Base-by-base conservation (phyloP, 1,284 basidiomycete genomes). In the Ustilago loliicola region DNA sequence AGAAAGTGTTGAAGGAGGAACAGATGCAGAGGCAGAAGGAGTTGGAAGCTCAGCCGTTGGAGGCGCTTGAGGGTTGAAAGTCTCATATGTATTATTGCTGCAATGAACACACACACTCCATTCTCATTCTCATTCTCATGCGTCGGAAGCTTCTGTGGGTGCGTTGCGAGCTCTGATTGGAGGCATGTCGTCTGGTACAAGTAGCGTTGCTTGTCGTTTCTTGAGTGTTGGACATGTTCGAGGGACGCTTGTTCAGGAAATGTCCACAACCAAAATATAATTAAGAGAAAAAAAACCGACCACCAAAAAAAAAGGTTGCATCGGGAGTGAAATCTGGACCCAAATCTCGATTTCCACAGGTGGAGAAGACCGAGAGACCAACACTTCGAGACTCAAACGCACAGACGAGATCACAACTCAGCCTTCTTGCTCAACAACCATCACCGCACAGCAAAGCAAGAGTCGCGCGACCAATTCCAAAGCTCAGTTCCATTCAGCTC, bases 41-140 rank as follows among this genome's bases (percentile, higher is more conserved):
- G 53, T 55, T 77, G 34, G 69, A 77, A 38, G n/a, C 69, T 29
- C 74, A 77, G 40, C 74, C 74, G 3, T 38, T 72, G 40, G 73
- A 76, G 23, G 66, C 69, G 66, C 52, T 68, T n/a, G 15, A 27
- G 7, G 48, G 13, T 27, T 50, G 25, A 27, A 48, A 50, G n/a
- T 19, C 7, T 19, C 19, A 34, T 36, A 21, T 50, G 48, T 50
- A 27, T 9, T 40, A 57, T 45, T 23, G 27, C 54, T 40, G 52
- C 52, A 53, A 53, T 36, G 6, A 7, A 53, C 17, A 30, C 48
- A 27, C 11, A 6, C 25, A 50, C 45, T n/a, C n/a, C n/a, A n/a
- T n/a, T n/a, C n/a, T n/a, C n/a, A n/a, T n/a, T 25, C 48, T 25
- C 48, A 51, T 30, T 21, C 11, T 51, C 9, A 11, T 51, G 48